These are phyloP conservation scores for Magnusiomyces clavatus DNA, from an alignment of 1,139 yeast species.

Conservation along the genomic window DNA sequence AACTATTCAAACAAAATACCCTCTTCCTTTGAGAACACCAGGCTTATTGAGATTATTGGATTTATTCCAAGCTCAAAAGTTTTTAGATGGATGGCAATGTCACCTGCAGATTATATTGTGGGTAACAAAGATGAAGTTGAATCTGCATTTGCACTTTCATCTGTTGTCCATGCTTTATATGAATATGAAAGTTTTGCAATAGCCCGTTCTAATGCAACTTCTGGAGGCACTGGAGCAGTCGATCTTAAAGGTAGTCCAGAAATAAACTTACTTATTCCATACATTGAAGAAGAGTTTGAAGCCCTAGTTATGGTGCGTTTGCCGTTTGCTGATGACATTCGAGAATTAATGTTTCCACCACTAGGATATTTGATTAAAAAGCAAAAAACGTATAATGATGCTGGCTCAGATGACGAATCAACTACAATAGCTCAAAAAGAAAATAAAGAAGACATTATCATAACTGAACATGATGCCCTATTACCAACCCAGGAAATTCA, in stretches of 20 bases:
- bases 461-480: conserved; percentile 10
- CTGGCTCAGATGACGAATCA: not conserved
- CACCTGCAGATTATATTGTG: conserved; percentile 52
- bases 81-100: conserved; percentile 52
- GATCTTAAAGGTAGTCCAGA: conserved; percentile 21
- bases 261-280: conserved; percentile 54
- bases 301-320: conserved; percentile 40
- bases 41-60: conserved; percentile 41
- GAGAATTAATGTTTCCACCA: conserved; percentile 52
- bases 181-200: conserved; percentile 35
- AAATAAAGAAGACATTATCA: not conserved
- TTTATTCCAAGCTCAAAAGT: conserved; percentile 41
- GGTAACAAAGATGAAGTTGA: conserved; percentile 40
- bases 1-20: conserved; percentile 5
- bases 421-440: not conserved
- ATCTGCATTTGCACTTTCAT: conserved; percentile 42
- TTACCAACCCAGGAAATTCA: conserved; percentile 34
- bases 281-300: conserved; percentile 27
- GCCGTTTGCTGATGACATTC: conserved; percentile 78
- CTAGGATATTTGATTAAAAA: conserved; percentile 23
- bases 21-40: conserved; percentile 35
- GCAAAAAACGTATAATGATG: not conserved
- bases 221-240: conserved; percentile 40
- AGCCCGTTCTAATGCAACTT: conserved; percentile 36
- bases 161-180: conserved; percentile 50